Evolutionary conservation across 208 protist genomes (phyloP), one percentile per base, ranked within the genome.

Genomic region (Tritrichomonas musculus): DNA sequence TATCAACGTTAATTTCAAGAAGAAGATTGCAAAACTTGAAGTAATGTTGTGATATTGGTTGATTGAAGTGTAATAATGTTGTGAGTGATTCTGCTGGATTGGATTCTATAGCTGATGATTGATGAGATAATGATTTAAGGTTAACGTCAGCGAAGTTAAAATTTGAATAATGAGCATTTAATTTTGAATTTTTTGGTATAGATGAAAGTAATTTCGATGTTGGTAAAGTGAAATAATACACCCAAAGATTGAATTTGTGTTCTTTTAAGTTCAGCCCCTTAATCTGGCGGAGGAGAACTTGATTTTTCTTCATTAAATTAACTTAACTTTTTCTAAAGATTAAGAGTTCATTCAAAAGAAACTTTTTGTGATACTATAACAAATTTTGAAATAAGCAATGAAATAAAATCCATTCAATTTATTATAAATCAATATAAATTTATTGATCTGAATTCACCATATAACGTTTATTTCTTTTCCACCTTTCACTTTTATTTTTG

Each of bases 151-250:
- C 8, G 25, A 88, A 50, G 44, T 88, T 88, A 57, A 88, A 88
- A 60, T 50, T 55, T 60, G 77, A 55, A 88, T 88, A 88, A 88
- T 88, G 77, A 17, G 27, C 77, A n/a, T 88, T 53, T 88, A 88
- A 39, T 57, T 44, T 41, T 53, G 44, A 49, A 57, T 88, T 57
- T 36, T 88, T 88, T 20, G 41, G 41, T 0, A 57, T 20, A 39
- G 41, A 33, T 20, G 47, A 33, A 22, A 88, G 53, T 53, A 20
- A 39, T 36, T 44, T 14, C 17, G 11, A 20, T 13, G 77, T 88
- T 36, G 33, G 47, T n/a, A 39, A 33, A 39, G 77, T 88, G 30
- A 88, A 88, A 39, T 88, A 88, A 25, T 88, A 44, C 17, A 88
- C 30, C 77, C 77, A 88, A 57, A 88, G 20, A 11, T 57, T 88